Evolutionary conservation across 2,329 filamentous ascomycete species (phyloP), one percentile per base, ranked within the genome.

Genomic region (Exophiala alcalophila): DNA sequence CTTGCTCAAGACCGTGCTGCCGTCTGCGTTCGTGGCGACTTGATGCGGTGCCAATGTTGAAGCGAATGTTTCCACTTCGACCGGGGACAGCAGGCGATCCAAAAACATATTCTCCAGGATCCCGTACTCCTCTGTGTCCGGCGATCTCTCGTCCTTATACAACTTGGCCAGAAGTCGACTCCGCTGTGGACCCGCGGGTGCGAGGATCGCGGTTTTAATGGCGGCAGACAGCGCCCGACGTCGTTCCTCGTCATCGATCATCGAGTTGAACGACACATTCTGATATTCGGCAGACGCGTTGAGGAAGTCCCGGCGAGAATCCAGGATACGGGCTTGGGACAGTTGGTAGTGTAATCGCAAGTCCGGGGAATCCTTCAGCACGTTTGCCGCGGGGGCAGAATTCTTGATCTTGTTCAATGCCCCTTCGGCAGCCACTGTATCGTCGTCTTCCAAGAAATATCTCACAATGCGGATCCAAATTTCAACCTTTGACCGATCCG

Each of bases 21-120:
- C 92, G 63, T 98, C 92, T 0, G 86, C 77, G 0, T 88, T 96
- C 50, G 80, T 83, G 16, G 92, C 92, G 2, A 96, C 80, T 67
- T 98, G 92, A 66, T 98, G 92, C 15, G 86, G 84, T 42, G 81
- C 77, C 34, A 98, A 73, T 37, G 81, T 83, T 56, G 84, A 73
- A 0, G 90, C 84, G 60, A 98, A 98, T 41, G 86, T 82, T 25
- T 82, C 80, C 28, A 96, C 88, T 67, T 98, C 92, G n/a, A 74
- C 77, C 0, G 84, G 80, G 1, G 80, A 78, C 34, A 98, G 74
- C 3, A 98, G 73, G 4, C 90, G 80, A 65, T 97, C 88, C 34
- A 97, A 75, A 65, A 94, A 95, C 80, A 98, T 97, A 72, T 97
- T 97, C 71, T 97, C 92, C 10, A 98, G 71, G 40, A 98, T 96